A percentile compares a stretch with the other conserved stretches of the same genome.
Evolutionary conservation across 2,329 filamentous ascomycete genomes (phyloP).

Genomic region (Bipolaris cookei): DNA sequence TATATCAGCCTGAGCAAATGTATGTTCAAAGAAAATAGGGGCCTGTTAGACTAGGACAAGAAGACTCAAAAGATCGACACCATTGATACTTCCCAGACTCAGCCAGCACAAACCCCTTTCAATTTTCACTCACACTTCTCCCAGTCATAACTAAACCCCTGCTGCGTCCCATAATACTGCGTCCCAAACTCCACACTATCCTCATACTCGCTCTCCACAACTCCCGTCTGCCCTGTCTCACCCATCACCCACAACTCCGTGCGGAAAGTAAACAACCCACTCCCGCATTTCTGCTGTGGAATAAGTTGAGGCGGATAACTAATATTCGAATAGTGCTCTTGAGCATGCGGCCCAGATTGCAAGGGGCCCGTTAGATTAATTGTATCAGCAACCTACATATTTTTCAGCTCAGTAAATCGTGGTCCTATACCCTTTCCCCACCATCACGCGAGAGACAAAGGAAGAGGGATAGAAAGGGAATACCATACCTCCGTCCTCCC

Average conservation of each 20-base stretch:
- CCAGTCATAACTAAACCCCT: constrained; percentile 27
- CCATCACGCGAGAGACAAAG: too few relatives aligned
- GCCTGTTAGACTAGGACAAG: background rate
- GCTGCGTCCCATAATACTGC: constrained; percentile 25
- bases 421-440: too few relatives aligned
- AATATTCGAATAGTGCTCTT: constrained; percentile 10
- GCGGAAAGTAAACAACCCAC: constrained; percentile 19
- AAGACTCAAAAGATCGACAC: background rate
- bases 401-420: too few relatives aligned
- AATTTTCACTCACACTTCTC: constrained; percentile 19
- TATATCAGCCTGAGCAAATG: too few relatives aligned
- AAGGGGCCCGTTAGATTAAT: constrained; percentile 14
- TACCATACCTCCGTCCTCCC: constrained; percentile 11
- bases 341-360: constrained; percentile 8
- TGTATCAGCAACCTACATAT: background rate
- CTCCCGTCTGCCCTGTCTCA: constrained; percentile 16
- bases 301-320: constrained; percentile 10
- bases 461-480: background rate
- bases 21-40: background rate
- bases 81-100: background rate
- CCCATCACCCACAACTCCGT: constrained; percentile 22
- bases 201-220: constrained; percentile 16
- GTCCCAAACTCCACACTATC: constrained; percentile 5
- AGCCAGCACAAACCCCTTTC: background rate
- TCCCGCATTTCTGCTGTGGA: constrained; percentile 18